Conservation (phyloP, 352 stramenopile species). For the Globisporangium paroecandrum region DNA sequence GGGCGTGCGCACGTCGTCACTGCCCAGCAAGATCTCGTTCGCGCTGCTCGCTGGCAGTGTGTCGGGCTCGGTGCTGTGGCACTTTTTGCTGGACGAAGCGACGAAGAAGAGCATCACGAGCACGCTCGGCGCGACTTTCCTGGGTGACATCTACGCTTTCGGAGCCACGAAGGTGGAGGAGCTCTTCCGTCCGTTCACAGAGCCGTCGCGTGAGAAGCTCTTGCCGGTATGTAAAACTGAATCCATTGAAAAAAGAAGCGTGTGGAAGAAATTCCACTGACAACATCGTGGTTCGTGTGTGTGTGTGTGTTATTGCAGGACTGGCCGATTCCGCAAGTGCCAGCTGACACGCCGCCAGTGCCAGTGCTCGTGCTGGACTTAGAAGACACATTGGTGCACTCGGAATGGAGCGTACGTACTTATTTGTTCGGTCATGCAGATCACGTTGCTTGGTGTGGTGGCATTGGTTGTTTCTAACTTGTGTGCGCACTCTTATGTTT, state of each 20-base stretch:
- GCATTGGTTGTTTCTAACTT: background rate
- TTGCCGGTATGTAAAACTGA: slow-evolving; percentile 37
- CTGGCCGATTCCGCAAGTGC: slow-evolving; percentile 81
- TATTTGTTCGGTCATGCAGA: background rate
- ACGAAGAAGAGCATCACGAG: slow-evolving; percentile 44
- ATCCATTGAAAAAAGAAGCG: background rate
- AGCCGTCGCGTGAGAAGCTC: slow-evolving; percentile 78
- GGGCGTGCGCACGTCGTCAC: slow-evolving; percentile 67
- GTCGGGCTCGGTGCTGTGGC: slow-evolving; percentile 61
- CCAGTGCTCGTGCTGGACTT: slow-evolving; percentile 83
- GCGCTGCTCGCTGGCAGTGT: slow-evolving; percentile 61
- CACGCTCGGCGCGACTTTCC: slow-evolving; percentile 48
- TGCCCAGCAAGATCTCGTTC: slow-evolving; percentile 71
- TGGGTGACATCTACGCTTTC: slow-evolving; percentile 64
- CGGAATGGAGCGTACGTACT: slow-evolving; percentile 82
- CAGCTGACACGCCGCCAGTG: slow-evolving; percentile 68
- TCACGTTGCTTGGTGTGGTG: background rate
- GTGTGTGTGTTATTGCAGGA: slow-evolving; percentile 28
- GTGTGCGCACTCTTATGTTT: slow-evolving; percentile 1
- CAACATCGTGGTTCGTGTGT: background rate
- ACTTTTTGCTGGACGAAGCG: slow-evolving; percentile 66
- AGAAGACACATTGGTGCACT: slow-evolving; percentile 86
- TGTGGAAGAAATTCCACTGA: background rate
- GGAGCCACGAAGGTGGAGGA: slow-evolving; percentile 64
- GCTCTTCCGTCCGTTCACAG: slow-evolving; percentile 69